A percentile compares a stretch with the other conserved stretches of the same genome.
These are phyloP conservation scores for Curvularia sp. DNA, from an alignment of 2,329 filamentous ascomycete species.

Conservation along the genomic window DNA sequence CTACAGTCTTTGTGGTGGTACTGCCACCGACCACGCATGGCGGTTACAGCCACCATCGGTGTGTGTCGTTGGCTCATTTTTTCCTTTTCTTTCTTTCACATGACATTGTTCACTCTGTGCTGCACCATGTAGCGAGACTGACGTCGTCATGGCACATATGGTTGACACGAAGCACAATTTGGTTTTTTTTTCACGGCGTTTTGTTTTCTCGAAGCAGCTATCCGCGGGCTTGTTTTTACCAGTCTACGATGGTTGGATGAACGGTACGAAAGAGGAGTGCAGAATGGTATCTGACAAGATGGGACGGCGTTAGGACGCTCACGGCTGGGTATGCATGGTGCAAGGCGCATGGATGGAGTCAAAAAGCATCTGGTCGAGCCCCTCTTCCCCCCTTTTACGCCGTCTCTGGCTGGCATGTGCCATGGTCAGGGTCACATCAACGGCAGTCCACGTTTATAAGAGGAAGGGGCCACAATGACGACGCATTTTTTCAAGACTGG, in stretches of 20 bases:
- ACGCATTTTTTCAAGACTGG: constrained; percentile 23
- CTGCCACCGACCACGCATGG: constrained; percentile 9
- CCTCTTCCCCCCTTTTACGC: constrained; percentile 32
- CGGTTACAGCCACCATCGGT: background rate
- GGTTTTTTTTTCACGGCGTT: constrained; percentile 15
- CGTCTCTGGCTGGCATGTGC: constrained; percentile 21
- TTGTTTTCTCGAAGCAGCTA: background rate
- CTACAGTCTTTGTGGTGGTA: constrained; percentile 17
- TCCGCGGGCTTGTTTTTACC: constrained; percentile 7
- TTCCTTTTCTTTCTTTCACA: constrained; percentile 18
- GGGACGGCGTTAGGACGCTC: constrained; percentile 14
- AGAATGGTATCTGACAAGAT: constrained; percentile 29
- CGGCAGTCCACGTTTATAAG: constrained; percentile 36
- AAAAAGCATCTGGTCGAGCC: constrained; percentile 36
- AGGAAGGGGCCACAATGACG: constrained; percentile 36
- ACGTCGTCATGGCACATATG: constrained; percentile 35
- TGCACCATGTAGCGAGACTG: constrained; percentile 27
- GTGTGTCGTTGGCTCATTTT: constrained; percentile 13
- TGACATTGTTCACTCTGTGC: constrained; percentile 41
- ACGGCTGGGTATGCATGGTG: constrained; percentile 33
- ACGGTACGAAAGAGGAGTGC: constrained; percentile 26
- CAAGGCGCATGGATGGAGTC: constrained; percentile 42
- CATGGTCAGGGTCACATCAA: constrained; percentile 14
- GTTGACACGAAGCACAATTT: constrained; percentile 35
- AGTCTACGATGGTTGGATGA: constrained; percentile 15